Percentiles rank a stretch among this genome's conserved stretches.
Evolutionary conservation across 2,329 filamentous ascomycete genomes (phyloP).

Genomic region (Neopestalotiopsis clavispora): DNA sequence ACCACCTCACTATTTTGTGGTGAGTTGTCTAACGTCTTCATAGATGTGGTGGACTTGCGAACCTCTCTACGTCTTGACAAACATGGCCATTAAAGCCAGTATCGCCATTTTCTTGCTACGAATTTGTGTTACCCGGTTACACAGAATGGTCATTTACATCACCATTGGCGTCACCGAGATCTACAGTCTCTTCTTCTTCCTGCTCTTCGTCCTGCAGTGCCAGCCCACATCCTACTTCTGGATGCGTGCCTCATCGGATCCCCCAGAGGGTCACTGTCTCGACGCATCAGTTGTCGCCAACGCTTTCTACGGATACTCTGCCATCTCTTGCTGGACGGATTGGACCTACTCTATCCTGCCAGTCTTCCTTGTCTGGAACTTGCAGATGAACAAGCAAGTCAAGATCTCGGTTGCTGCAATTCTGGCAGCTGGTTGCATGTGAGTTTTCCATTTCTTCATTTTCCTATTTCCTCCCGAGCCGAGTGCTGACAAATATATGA

Average conservation of each 20-base stretch:
- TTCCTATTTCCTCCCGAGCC: conserved; percentile 3
- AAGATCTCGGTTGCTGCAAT: conserved; percentile 41
- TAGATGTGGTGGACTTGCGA: conserved; percentile 48
- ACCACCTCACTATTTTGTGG: neutral
- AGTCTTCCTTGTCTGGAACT: conserved; percentile 44
- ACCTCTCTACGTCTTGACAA: conserved; percentile 43
- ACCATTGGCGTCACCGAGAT: conserved; percentile 35
- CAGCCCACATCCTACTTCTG: conserved; percentile 44
- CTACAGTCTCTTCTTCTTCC: conserved; percentile 42
- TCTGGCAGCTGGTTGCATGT: conserved; percentile 42
- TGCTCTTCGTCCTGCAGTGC: conserved; percentile 46
- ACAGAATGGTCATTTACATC: conserved; percentile 38
- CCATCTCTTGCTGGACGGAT: conserved; percentile 43
- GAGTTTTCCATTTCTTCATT: conserved; percentile 20
- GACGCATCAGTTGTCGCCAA: conserved; percentile 30
- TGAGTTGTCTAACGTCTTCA: neutral
- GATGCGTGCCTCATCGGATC: conserved; percentile 34
- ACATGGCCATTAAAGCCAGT: conserved; percentile 42
- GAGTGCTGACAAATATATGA: neutral
- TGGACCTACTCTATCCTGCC: conserved; percentile 46
- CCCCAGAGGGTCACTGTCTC: conserved; percentile 37
- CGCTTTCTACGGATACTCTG: conserved; percentile 42
- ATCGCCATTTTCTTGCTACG: conserved; percentile 45
- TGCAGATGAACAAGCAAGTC: conserved; percentile 43
- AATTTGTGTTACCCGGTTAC: conserved; percentile 34